Conservation (phyloP, 1,284 basidiomycete genomes). For the Cutaneotrichosporon cutaneum region DNA sequence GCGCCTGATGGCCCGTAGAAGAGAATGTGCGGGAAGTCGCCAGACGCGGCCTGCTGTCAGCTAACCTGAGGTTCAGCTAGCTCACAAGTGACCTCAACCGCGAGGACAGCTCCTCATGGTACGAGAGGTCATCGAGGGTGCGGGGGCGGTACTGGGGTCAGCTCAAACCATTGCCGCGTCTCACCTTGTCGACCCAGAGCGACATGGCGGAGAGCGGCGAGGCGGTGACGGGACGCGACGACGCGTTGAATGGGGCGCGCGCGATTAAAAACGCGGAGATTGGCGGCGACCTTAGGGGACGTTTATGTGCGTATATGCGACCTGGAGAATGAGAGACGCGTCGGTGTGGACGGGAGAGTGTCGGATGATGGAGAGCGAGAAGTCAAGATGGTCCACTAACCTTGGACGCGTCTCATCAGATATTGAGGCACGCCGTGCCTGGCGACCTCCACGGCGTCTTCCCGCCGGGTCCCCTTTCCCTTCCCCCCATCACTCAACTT, state of each 20-base stretch:
- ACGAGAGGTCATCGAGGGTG: slow-evolving; percentile 80
- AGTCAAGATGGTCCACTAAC: slow-evolving; percentile 3
- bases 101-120: slow-evolving; percentile 77
- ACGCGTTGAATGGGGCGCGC: not conserved
- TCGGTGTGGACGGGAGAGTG: not conserved
- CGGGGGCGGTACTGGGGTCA: slow-evolving; percentile 74
- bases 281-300: too few relatives aligned
- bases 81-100: slow-evolving; percentile 75
- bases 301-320: too few relatives aligned
- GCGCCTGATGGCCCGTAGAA: slow-evolving; percentile 98
- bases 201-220: slow-evolving; percentile 54
- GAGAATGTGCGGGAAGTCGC: slow-evolving; percentile 95
- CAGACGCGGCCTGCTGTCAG: slow-evolving; percentile 66
- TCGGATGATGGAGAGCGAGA: not conserved
- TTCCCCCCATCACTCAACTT: too few relatives aligned
- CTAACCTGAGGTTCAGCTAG: not conserved
- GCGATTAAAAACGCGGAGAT: too few relatives aligned
- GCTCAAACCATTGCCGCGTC: slow-evolving; percentile 19
- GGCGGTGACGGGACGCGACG: not conserved
- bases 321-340: too few relatives aligned
- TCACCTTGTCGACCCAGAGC: slow-evolving; percentile 83
- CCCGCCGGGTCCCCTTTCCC: not conserved
- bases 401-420: slow-evolving; percentile 2
- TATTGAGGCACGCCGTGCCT: slow-evolving; percentile 15
- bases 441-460: not conserved